These are phyloP conservation scores for Arthromyces matolae DNA, from an alignment of 768 basidiomycete genomes.

Conservation along the genomic window DNA sequence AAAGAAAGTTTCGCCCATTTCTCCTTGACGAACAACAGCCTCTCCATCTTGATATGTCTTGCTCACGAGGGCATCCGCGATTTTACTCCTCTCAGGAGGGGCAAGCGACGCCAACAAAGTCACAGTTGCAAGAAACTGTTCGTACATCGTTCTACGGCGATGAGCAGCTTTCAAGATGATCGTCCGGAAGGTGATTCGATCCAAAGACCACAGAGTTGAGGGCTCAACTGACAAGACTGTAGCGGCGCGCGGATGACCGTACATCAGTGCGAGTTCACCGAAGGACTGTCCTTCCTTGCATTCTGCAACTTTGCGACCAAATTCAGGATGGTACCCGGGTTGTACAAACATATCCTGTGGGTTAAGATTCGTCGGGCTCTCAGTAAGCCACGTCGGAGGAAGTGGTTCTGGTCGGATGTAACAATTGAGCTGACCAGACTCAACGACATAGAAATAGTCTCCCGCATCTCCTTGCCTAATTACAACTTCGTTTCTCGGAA, in stretches of 20 bases:
- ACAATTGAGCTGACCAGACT: constrained; percentile 80
- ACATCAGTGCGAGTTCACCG: constrained; percentile 97
- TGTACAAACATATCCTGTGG: constrained; percentile 55
- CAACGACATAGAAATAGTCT: constrained; percentile 97
- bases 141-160: constrained; percentile 91
- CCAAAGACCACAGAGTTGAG: constrained; percentile 90
- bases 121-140: constrained; percentile 90
- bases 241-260: constrained; percentile 93
- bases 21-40: constrained; percentile 87
- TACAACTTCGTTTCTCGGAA: constrained; percentile 76
- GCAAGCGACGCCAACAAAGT: constrained; percentile 83
- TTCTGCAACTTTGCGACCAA: constrained; percentile 80
- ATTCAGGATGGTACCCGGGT: constrained; percentile 62
- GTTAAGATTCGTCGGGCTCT: constrained; percentile 35
- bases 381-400: constrained; percentile 54
- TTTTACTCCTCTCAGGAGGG: constrained; percentile 89
- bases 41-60: constrained; percentile 79
- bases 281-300: constrained; percentile 85
- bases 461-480: constrained; percentile 97
- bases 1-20: constrained; percentile 96
- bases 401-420: constrained; percentile 70
- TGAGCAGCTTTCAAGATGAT: constrained; percentile 94
- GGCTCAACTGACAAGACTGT: constrained; percentile 83
- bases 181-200: constrained; percentile 96
- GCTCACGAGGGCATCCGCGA: constrained; percentile 92